A percentile compares a stretch with the other conserved stretches of the same genome.
Conservation (phyloP, 305 asterid genomes). For the Rubia occidens region DNA sequence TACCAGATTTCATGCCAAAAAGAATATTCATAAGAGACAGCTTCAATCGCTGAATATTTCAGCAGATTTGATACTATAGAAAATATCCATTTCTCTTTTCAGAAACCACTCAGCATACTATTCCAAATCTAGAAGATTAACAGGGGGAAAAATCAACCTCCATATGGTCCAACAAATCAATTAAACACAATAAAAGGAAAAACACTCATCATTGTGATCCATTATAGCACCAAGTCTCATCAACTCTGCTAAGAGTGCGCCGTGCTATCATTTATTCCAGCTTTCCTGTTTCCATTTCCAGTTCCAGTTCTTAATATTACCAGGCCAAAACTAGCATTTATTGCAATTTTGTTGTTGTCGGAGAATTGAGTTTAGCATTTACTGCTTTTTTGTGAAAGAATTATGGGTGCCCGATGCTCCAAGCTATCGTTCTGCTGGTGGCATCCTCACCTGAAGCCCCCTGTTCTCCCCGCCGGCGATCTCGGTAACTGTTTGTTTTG, state of each 20-base stretch:
- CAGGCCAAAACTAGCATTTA: background rate
- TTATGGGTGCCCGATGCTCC: slow-evolving; percentile 79
- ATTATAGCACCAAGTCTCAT: background rate
- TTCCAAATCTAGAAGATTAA: background rate
- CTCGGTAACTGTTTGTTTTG: slow-evolving; percentile 33
- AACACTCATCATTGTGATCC: slow-evolving; percentile 9
- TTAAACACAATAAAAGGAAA: background rate
- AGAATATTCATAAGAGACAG: background rate
- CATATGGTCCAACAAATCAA: background rate
- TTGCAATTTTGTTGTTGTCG: background rate
- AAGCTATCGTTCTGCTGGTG: slow-evolving; percentile 72
- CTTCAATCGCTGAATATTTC: background rate
- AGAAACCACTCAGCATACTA: background rate
- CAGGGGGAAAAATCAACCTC: background rate
- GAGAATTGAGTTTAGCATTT: no score
- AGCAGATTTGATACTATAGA: background rate
- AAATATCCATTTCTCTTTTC: slow-evolving; percentile 12
- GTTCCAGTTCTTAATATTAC: background rate
- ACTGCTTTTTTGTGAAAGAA: slow-evolving; percentile 1
- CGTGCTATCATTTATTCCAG: slow-evolving; percentile 12
- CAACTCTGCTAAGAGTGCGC: slow-evolving; percentile 5
- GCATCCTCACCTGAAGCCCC: slow-evolving; percentile 60
- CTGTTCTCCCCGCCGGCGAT: slow-evolving; percentile 63
- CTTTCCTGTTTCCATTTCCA: background rate
- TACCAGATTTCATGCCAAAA: no score